These are phyloP conservation scores for Ophiobolus disseminans DNA, from an alignment of 2,329 filamentous ascomycete species.

Conservation along the genomic window DNA sequence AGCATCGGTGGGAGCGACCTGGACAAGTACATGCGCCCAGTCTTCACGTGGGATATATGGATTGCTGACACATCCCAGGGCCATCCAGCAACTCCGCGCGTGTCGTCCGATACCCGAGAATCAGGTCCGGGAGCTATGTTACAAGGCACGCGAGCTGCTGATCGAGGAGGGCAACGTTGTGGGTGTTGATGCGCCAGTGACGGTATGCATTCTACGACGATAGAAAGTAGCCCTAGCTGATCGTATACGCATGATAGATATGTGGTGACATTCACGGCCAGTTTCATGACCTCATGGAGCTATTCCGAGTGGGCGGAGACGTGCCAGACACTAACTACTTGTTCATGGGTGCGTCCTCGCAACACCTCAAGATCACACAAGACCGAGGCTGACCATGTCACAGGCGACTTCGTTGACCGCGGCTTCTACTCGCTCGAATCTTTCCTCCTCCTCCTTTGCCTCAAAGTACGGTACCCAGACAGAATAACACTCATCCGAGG, in stretches of 20 bases:
- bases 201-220: constrained; percentile 60
- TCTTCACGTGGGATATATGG: constrained; percentile 5
- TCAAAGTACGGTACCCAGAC: constrained; percentile 97
- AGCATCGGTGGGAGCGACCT: constrained; percentile 80
- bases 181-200: constrained; percentile 91
- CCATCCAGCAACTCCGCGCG: constrained; percentile 92
- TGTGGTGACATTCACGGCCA: constrained; percentile 97
- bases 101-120: constrained; percentile 95
- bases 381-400: constrained; percentile 2
- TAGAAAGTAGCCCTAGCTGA: constrained; percentile 9
- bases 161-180: constrained; percentile 99
- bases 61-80: constrained; percentile 63
- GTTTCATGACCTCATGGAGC: constrained; percentile 96
- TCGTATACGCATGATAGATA: constrained; percentile 18
- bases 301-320: constrained; percentile 91
- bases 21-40: constrained; percentile 71
- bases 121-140: constrained; percentile 94
- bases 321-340: constrained; percentile 96
- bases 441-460: constrained; percentile 90
- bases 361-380: not conserved
- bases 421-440: constrained; percentile 98
- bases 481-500: constrained; percentile 95
- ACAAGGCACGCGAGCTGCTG: constrained; percentile 93
- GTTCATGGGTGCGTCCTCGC: constrained; percentile 76
- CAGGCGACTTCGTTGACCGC: constrained; percentile 95